Base-by-base conservation (phyloP, 139 green algal species). In the Chlorella sp. region DNA sequence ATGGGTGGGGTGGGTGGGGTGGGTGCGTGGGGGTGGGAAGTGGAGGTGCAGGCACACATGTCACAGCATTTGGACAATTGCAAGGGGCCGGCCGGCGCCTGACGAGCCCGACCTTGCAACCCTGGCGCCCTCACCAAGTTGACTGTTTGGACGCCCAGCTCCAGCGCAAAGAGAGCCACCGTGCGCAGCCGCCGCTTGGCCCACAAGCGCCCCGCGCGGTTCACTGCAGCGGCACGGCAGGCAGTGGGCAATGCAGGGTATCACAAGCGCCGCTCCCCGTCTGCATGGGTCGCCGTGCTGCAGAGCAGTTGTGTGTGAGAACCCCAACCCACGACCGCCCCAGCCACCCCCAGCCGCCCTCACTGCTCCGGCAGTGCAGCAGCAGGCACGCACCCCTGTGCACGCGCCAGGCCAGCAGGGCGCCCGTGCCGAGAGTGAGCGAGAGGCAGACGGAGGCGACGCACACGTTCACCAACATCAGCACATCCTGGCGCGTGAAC, bases 71-170 rank as follows among this genome's bases (percentile, higher is more conserved):
- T n/a, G n/a, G n/a, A n/a, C n/a, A n/a, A n/a, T n/a, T n/a, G n/a
- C n/a, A n/a, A n/a, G n/a, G n/a, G n/a, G n/a, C n/a, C n/a, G n/a
- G n/a, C n/a, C n/a, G n/a, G n/a, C 38, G 17, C 60, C 24, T 68
- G 26, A 9, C 7, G 46, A 54, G 8, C 8, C 46, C 46, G 8
- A 8, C 46, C 8, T 8, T 26, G 51, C 51, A 60, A 60, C n/a
- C n/a, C 2, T 30, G 22, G 32, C 30, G 32, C 17, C 19, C 70
- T 78, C 72, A 78, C 77, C 58, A 83, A 41, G 77, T 73, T 73
- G 40, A 74, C 30, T 6, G 32, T 41, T 17, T 83, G 77, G 30
- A 83, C 40, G 28, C 38, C 77, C 58, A 83, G 58, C 77, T 83
- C 77, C 2, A n/a, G 26, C 0, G 60, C 60, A 60, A 83, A 72